These are phyloP conservation scores for Baorangia bicolor DNA, from an alignment of 768 basidiomycete genomes.

Conservation along the genomic window DNA sequence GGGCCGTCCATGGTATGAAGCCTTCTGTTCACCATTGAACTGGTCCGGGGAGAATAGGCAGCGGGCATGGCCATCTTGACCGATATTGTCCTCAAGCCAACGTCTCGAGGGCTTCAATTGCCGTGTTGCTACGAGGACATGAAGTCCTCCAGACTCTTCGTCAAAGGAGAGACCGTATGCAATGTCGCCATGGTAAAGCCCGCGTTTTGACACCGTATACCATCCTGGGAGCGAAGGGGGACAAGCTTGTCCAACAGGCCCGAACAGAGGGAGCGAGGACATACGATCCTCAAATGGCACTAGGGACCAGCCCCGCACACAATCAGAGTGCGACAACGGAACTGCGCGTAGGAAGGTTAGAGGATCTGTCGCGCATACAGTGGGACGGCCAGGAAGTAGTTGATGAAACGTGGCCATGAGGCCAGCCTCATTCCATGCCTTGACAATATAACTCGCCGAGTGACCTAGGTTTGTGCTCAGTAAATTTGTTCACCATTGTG, in stretches of 20 bases:
- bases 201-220: neutral
- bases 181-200: neutral
- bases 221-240: neutral
- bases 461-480: too few species aligned
- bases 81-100: neutral
- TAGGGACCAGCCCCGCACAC: neutral
- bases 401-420: neutral
- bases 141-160: fast-evolving
- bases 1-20: neutral
- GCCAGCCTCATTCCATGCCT: too few species aligned
- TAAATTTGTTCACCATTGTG: too few species aligned
- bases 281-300: neutral
- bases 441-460: too few species aligned
- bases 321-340: neutral
- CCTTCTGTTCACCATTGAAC: neutral
- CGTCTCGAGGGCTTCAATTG: neutral
- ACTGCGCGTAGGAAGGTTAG: neutral
- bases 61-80: neutral
- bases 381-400: neutral
- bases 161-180: neutral
- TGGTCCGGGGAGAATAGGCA: neutral
- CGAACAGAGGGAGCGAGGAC: fast-evolving
- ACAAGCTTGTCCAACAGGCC: fast-evolving
- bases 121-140: neutral
- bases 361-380: too few species aligned